Percentiles rank a stretch among this genome's conserved stretches.
phyloP scores from a whole-genome alignment of 2,329 filamentous ascomycete species.

The Chaetomium strumarium region DNA sequence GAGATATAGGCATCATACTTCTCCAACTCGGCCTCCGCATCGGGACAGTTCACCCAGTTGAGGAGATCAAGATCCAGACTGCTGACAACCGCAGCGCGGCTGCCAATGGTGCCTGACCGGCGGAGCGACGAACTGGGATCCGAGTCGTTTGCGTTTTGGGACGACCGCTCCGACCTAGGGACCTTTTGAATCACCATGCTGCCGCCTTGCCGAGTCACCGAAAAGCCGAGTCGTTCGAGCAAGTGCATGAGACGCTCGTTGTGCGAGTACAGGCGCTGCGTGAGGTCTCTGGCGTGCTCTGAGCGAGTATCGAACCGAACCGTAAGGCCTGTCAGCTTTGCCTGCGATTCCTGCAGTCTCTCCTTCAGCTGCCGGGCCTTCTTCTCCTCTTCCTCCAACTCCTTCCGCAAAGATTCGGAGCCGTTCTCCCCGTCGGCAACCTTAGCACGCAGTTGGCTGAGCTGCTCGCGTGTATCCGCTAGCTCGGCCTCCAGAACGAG shows the following conservation, averaged over 20 bases:
- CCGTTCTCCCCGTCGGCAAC: constrained; percentile 80
- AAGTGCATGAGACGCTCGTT: constrained; percentile 79
- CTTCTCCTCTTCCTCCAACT: constrained; percentile 68
- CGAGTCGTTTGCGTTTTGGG: constrained; percentile 50
- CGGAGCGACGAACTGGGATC: constrained; percentile 50
- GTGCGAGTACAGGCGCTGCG: constrained; percentile 73
- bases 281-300: constrained; percentile 72
- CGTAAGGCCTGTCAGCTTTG: constrained; percentile 45
- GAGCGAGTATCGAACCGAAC: constrained; percentile 64
- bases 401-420: constrained; percentile 69
- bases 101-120: constrained; percentile 47
- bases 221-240: constrained; percentile 81
- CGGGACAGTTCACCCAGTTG: constrained; percentile 72
- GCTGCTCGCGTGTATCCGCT: constrained; percentile 61
- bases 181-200: constrained; percentile 70
- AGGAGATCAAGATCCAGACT: constrained; percentile 66
- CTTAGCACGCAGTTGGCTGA: constrained; percentile 61
- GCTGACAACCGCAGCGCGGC: constrained; percentile 52
- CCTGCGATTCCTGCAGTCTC: constrained; percentile 52
- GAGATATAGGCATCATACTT: constrained; percentile 72
- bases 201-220: constrained; percentile 66
- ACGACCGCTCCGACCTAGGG: constrained; percentile 52
- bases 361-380: constrained; percentile 65
- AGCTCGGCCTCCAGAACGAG: constrained; percentile 51
- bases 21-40: constrained; percentile 59